Evolutionary conservation across 139 green algal species (phyloP), one percentile per base, ranked within the genome.

Genomic region (Tetradesmus lagerheimii): DNA sequence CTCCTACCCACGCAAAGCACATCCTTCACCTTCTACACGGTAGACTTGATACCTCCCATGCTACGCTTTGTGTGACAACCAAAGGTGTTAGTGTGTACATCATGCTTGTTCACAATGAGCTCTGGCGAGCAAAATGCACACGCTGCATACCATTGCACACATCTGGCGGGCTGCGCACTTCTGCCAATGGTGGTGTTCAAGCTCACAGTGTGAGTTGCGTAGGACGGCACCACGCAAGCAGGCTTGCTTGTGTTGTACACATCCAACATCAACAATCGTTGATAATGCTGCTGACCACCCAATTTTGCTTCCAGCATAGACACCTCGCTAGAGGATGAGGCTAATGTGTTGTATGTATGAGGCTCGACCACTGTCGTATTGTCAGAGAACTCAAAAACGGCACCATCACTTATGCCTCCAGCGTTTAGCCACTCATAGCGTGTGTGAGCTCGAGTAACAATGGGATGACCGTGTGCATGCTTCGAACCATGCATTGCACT

Each of bases 171-270:
- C 5, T 18, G 25, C 23, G 2, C 20, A 11, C 16, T 4, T 9
- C 31, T 71, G 57, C 2, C 20, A 4, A 71, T 71, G 4, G 57
- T 71, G 23, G 57, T 71, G 57, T 31, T 71, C 57, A 71, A 71
- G 57, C 23, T 71, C 12, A 71, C 57, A 31, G 23, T 31, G 57
- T 71, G 57, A n/a, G 57, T 71, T 71, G 57, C 1, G 25, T 31
- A 71, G 4, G 57, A 8, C 9, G 57, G 57, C 31, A 71, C 57
- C 31, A 31, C 57, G 31, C 57, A 71, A 31, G 57, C 57, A 27
- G 57, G 57, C 57, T 71, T 71, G 57, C 57, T 71, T n/a, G 57
- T 71, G 23, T 71, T 71, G 57, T 71, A 71, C 57, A 71, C 57
- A 71, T 71, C 57, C 57, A 71, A 31, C 57, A 71, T 71, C 4